These are phyloP conservation scores for Vanrija sp. DNA, from an alignment of 1,284 basidiomycete species.

Conservation along the genomic window DNA sequence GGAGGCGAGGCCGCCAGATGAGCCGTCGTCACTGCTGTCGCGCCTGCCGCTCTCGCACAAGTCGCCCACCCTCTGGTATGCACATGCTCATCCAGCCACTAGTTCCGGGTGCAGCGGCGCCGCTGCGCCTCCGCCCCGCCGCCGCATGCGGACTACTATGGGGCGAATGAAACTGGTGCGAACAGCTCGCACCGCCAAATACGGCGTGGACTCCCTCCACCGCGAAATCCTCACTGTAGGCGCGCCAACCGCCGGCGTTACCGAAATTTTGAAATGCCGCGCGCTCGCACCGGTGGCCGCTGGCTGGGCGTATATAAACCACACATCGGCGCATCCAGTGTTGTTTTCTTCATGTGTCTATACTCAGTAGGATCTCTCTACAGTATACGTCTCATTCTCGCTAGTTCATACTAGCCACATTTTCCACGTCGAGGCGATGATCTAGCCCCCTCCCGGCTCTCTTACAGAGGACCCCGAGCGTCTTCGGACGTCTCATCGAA, in stretches of 20 bases:
- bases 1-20: no score
- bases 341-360: conserved; percentile 23
- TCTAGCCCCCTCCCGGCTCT: conserved; percentile 46
- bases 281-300: neutral
- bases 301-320: neutral
- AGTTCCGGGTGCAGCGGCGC: no score
- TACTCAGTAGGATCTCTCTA: conserved; percentile 47
- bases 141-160: no score
- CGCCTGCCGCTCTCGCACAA: no score
- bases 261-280: neutral
- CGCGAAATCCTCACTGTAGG: no score
- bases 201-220: no score
- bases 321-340: neutral
- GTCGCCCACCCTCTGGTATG: no score
- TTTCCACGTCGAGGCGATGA: conserved; percentile 51
- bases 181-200: no score
- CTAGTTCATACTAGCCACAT: conserved; percentile 50
- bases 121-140: no score
- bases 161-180: no score
- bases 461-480: conserved; percentile 44
- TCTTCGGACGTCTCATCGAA: conserved; percentile 36
- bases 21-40: no score
- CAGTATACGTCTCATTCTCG: conserved; percentile 45
- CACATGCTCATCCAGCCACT: no score
- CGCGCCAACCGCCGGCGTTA: neutral